phyloP scores from a whole-genome alignment of 2,329 filamentous ascomycete genomes.

The Grosmannia clavigera region DNA sequence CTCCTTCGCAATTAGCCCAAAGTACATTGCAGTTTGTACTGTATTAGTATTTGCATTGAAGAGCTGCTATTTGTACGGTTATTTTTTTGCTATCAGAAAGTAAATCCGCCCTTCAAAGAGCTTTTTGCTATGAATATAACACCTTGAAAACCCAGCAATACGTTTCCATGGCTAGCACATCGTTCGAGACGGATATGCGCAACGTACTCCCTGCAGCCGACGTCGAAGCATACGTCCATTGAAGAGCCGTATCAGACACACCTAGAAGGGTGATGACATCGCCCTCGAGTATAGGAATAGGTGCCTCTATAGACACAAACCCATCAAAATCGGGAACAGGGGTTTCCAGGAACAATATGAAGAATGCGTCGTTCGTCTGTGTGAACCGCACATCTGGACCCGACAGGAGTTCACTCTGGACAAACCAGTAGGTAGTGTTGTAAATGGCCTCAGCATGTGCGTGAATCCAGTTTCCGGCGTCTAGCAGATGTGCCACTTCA shows the following conservation, averaged over 20 bases:
- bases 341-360: slow-evolving; percentile 22
- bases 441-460: slow-evolving; percentile 41
- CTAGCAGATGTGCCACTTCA: slow-evolving; percentile 32
- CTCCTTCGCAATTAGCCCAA: no score
- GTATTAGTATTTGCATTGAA: no score
- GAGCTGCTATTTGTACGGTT: no score
- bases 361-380: slow-evolving; percentile 32
- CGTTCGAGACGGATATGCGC: slow-evolving; percentile 14
- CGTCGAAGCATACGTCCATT: slow-evolving; percentile 1
- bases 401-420: slow-evolving; percentile 15
- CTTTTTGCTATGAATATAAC: background rate
- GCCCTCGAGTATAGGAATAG: slow-evolving; percentile 28
- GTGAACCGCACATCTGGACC: slow-evolving; percentile 27
- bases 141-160: slow-evolving; percentile 32
- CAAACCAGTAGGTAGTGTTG: slow-evolving; percentile 41
- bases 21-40: no score
- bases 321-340: slow-evolving; percentile 15
- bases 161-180: slow-evolving; percentile 19
- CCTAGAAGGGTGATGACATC: slow-evolving; percentile 29
- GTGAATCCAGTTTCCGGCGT: slow-evolving; percentile 42
- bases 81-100: no score
- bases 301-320: slow-evolving; percentile 18
- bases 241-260: slow-evolving; percentile 16
- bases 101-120: no score
- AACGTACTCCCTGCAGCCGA: background rate